These are phyloP conservation scores for Pilasporangium apinafurcum DNA, from an alignment of 352 stramenopile species.

Conservation along the genomic window DNA sequence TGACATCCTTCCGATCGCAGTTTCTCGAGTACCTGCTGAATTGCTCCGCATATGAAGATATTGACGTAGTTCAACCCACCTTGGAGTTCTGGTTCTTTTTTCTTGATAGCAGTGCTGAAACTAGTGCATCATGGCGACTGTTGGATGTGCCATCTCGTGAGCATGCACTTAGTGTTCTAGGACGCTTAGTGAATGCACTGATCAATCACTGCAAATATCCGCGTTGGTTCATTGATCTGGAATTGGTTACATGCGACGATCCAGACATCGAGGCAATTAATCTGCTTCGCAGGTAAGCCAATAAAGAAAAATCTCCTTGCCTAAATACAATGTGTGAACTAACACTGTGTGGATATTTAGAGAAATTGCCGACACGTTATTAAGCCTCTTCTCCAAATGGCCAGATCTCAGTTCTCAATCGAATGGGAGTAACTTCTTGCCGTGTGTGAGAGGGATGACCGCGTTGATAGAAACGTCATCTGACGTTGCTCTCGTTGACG, in stretches of 20 bases:
- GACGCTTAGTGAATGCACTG: constrained; percentile 58
- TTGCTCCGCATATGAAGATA: constrained; percentile 50
- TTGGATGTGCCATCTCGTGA: constrained; percentile 21
- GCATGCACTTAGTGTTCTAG: constrained; percentile 37
- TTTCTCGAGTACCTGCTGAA: constrained; percentile 62
- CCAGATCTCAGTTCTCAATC: constrained; percentile 27
- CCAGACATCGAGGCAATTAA: constrained; percentile 43
- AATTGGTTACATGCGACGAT: constrained; percentile 53
- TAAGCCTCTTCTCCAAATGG: constrained; percentile 82
- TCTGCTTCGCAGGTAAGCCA: constrained; percentile 42
- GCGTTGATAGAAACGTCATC: constrained; percentile 37
- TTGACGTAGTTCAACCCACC: constrained; percentile 55
- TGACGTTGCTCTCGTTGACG: constrained; percentile 57
- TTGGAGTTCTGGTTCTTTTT: constrained; percentile 88
- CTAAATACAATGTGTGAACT: too few species aligned
- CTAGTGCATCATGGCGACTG: constrained; percentile 32
- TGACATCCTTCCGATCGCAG: constrained; percentile 12
- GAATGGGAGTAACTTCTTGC: constrained; percentile 26
- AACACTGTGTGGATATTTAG: too few species aligned
- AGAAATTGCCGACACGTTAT: constrained; percentile 74
- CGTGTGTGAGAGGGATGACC: constrained; percentile 56
- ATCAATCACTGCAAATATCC: constrained; percentile 66
- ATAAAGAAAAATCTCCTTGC: not conserved
- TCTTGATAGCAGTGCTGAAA: constrained; percentile 52
- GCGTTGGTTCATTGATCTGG: constrained; percentile 38